phyloP scores from a whole-genome alignment of 768 basidiomycete species.

The Filobasidium floriforme region DNA sequence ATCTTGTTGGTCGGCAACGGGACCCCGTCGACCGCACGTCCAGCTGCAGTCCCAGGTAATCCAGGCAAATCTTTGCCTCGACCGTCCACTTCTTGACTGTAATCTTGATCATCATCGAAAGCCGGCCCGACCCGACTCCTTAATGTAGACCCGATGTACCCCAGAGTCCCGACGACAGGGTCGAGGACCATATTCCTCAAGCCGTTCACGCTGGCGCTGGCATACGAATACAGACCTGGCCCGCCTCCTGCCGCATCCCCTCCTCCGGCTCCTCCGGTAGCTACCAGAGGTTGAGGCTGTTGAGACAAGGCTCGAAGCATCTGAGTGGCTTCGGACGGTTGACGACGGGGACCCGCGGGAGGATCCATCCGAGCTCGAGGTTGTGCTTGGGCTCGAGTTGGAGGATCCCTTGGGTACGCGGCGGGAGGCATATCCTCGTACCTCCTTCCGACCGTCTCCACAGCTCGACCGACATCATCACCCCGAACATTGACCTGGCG shows the following conservation, averaged over 20 bases:
- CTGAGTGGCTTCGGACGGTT: neutral
- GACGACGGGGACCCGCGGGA: neutral
- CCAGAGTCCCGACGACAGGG: neutral
- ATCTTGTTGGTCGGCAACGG: neutral
- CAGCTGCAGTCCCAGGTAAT: neutral
- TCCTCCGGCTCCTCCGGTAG: neutral
- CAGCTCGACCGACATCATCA: neutral
- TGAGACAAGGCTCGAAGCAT: neutral
- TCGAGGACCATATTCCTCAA: neutral
- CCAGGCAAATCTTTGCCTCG: neutral
- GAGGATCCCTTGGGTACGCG: neutral
- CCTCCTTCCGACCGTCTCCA: neutral
- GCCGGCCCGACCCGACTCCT: too few species aligned
- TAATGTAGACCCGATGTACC: neutral
- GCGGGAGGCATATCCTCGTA: neutral
- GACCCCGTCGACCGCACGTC: neutral
- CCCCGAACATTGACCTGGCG: neutral
- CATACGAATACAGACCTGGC: neutral
- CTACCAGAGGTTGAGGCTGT: neutral
- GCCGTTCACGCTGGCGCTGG: neutral
- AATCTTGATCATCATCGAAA: too few species aligned
- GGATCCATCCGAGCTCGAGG: neutral
- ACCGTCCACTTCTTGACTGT: neutral
- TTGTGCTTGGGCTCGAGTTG: neutral
- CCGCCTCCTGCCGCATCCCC: neutral